Evolutionary conservation across 2,329 filamentous ascomycete genomes (phyloP), one percentile per base, ranked within the genome.

Genomic region (Trematosphaeria pertusa): DNA sequence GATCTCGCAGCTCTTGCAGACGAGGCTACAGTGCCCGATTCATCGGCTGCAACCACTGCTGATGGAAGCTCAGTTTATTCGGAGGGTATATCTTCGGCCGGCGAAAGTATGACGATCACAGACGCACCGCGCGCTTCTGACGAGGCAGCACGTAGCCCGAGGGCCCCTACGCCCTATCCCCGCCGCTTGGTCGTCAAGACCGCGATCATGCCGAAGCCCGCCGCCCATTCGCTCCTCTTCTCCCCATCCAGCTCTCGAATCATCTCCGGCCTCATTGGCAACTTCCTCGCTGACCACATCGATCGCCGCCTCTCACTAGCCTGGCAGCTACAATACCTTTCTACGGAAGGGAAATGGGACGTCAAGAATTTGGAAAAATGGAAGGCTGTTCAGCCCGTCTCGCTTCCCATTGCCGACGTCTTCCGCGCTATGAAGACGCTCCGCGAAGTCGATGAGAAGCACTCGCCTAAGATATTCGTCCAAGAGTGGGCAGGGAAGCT

Each of bases 311-410:
- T 97, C 11, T 89, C 86, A 1, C 83, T 93, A 20, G 89, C 87
- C 33, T 97, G 93, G 92, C 93, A 97, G 72, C 78, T 97, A 12
- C 88, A 93, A 61, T 87, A 94, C 62, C 83, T 97, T 18, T 90
- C 88, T 2, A 90, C 88, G 1, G 89, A 91, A 58, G 92, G 92
- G 3, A 97, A 97, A 74, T 97, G 93, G 93, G 93, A 97, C 65
- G 91, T 97, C 58, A 97, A 97, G 75, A 97, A 97, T 64, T 79
- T 97, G 9, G 85, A 83, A 48, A 97, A 97, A 67, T 97, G 93
- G 93, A 83, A 89, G 69, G 85, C 84, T 14, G 88, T 95, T 1
- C 73, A 77, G 1, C 88, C 91, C 0, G 89, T 96, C 1, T 95
- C 89, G 0, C 80, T 82, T 1, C 85, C 87, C 3, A 94, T 97